Conservation (phyloP, 352 stramenopile species). For the Blastocystis sp. region DNA sequence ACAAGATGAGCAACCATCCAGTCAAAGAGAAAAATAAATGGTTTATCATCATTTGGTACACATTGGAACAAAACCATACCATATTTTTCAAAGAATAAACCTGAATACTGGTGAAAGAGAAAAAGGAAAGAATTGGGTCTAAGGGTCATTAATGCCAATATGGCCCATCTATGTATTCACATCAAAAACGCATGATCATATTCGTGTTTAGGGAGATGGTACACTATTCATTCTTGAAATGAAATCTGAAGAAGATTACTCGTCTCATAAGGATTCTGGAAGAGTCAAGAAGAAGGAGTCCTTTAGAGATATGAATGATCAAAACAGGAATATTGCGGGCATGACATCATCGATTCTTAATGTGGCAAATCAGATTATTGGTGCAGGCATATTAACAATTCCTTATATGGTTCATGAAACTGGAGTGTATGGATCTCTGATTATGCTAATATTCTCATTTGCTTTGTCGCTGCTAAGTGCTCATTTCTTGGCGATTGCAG, state of each 20-base stretch:
- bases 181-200: not conserved
- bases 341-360: constrained; percentile 60
- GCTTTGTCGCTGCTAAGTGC: not conserved
- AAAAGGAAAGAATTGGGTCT: constrained; percentile 22
- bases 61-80: not conserved
- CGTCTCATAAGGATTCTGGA: no score
- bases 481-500: not conserved
- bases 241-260: no score
- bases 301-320: no score
- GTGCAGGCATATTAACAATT: constrained; percentile 64
- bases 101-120: constrained; percentile 15
- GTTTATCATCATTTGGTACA: not conserved
- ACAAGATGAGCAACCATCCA: constrained; percentile 1
- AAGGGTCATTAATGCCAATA: not conserved
- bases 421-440: constrained; percentile 29
- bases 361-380: constrained; percentile 63
- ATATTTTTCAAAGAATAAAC: constrained; percentile 29
- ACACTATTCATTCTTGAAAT: no score
- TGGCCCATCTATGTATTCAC: not conserved
- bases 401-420: constrained; percentile 60
- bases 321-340: not conserved
- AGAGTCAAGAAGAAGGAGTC: no score
- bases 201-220: no score
- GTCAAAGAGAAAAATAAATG: not conserved
- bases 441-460: constrained; percentile 43